Evolutionary conservation across 2,329 filamentous ascomycete genomes (phyloP).

Genomic region (Beauveria pseudobassiana): DNA sequence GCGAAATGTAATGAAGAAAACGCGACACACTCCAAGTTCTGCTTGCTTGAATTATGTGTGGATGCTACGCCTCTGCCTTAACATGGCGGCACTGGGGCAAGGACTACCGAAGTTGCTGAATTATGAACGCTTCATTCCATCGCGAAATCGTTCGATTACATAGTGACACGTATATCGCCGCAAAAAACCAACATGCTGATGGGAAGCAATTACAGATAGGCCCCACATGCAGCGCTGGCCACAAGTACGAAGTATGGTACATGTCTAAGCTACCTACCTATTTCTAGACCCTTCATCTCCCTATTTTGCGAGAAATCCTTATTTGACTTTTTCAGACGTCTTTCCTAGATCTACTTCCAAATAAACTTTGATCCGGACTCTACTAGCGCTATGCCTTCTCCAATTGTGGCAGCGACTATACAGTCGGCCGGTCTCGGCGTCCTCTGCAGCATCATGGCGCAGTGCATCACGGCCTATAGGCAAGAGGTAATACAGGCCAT

Average conservation of each 20-base stretch:
- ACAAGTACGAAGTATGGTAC: neutral
- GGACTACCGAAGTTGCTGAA: neutral
- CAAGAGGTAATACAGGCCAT: constrained; percentile 38
- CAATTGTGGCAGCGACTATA: constrained; percentile 52
- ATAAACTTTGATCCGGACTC: neutral
- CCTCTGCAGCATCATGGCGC: constrained; percentile 66
- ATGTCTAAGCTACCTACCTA: neutral
- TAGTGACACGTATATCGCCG: neutral
- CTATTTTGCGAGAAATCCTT: neutral
- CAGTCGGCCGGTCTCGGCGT: constrained; percentile 60
- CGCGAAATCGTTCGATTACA: neutral
- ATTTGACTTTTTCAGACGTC: neutral
- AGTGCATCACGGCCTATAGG: constrained; percentile 58
- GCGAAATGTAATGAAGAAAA: constrained; percentile 10
- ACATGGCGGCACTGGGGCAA: neutral
- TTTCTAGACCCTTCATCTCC: neutral
- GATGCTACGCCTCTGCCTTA: neutral
- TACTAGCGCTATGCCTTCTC: constrained; percentile 15
- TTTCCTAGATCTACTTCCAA: neutral
- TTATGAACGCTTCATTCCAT: neutral
- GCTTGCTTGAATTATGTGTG: neutral
- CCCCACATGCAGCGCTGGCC: neutral
- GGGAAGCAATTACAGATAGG: neutral
- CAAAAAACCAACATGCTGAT: neutral
- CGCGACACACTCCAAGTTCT: neutral